Conservation (phyloP, 441 rosid genomes). For the Dalechampia spathulata region DNA sequence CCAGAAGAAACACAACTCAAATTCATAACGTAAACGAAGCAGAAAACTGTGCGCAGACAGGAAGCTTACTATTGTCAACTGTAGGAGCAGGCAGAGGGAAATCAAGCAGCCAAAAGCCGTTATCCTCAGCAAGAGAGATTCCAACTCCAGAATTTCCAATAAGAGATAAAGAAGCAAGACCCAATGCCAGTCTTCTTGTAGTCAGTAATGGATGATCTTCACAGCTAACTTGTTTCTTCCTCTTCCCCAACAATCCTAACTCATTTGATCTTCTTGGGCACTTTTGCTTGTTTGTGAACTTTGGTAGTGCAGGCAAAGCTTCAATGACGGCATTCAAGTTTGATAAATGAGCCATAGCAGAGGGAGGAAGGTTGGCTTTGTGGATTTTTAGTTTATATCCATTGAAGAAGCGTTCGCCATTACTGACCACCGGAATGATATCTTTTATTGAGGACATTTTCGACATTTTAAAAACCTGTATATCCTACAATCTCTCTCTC, state of each 20-base stretch:
- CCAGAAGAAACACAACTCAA: too few relatives aligned
- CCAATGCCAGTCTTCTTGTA: slow-evolving; percentile 47
- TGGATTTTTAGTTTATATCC: slow-evolving; percentile 17
- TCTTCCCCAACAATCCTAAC: slow-evolving; percentile 19
- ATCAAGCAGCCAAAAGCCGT: slow-evolving; percentile 55
- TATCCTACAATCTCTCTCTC: too few relatives aligned
- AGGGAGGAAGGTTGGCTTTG: slow-evolving; percentile 1
- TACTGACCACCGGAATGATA: slow-evolving; percentile 40
- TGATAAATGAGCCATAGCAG: slow-evolving; percentile 39
- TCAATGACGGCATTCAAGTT: slow-evolving; percentile 33
- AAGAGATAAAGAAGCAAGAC: slow-evolving; percentile 51
- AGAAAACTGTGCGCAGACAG: not conserved
- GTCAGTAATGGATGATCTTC: slow-evolving; percentile 30
- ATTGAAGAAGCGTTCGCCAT: slow-evolving; percentile 8
- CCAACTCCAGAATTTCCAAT: slow-evolving; percentile 20
- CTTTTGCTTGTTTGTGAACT: slow-evolving; percentile 21
- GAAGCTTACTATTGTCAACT: slow-evolving; percentile 58
- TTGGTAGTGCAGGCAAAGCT: slow-evolving; percentile 26
- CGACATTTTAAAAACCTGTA: too few relatives aligned
- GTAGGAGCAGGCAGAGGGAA: slow-evolving; percentile 54
- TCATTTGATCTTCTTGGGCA: slow-evolving; percentile 22
- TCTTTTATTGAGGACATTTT: slow-evolving; percentile 30
- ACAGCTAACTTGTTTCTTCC: slow-evolving; percentile 5
- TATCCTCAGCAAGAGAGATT: slow-evolving; percentile 53
- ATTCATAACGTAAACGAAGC: not conserved